Evolutionary conservation across 331 rosid genomes (phyloP), one percentile per base, ranked within the genome.

Genomic region (Saraca asoca): DNA sequence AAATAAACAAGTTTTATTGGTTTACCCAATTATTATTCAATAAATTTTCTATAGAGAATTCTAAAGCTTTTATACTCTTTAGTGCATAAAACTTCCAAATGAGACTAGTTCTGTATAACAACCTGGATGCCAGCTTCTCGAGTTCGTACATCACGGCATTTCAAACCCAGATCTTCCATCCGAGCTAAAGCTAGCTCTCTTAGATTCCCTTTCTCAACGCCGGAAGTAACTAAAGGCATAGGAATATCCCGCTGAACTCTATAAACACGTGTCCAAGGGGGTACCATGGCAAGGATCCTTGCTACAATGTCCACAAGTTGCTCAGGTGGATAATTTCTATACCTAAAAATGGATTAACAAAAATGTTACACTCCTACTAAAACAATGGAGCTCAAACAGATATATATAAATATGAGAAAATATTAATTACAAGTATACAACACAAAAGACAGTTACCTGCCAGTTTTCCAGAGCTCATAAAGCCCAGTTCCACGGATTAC

Each of bases 71-170:
- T 51, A 38, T 57, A 5, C 41, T 51, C 48, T 51, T 19, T 4
- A 10, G 71, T 10, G 48, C 37, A 69, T 14, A 45, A 12, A 49
- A 62, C 51, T 66, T 24, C 55, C 58, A 60, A 18, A 75, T 9
- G 14, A 69, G 62, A 41, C 64, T 19, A 49, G 15, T 39, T 60
- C 15, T 62, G 55, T 12, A 57, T 33, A 55, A 75, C 68, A 73
- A 94, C 98, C 91, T 94, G 98, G 60, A 94, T 94, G 58, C 98
- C 98, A 72, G 98, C 98, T 75, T 94, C 98, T 73, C 97, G 72
- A 51, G 97, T 94, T 51, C 97, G 85, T 46, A 94, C 98, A 85
- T 94, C 98, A 42, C 97, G 96, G 8, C 98, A 94, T 73, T 90
- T 94, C 72, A 94, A 81, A 55, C 97, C 97, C 80, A 94, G 76